phyloP scores from a whole-genome alignment of 306 rosid species.

The Carpinus fangiana region DNA sequence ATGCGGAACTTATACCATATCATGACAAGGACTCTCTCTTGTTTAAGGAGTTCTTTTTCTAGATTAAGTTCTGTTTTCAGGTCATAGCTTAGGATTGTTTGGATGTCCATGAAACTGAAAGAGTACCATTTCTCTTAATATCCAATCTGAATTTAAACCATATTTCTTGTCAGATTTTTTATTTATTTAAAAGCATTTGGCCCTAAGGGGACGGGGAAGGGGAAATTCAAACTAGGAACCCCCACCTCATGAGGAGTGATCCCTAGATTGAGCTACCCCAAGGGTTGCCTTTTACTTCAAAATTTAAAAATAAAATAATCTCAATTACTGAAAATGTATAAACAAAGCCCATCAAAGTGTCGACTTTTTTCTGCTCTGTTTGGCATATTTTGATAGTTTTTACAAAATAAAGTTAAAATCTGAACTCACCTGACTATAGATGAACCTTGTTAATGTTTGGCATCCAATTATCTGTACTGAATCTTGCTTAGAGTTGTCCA shows the following conservation, averaged over 20 bases:
- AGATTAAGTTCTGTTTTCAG: neutral
- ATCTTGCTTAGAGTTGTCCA: slow-evolving; percentile 76
- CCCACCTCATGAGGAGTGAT: too few relatives aligned
- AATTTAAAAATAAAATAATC: neutral
- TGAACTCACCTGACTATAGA: slow-evolving; percentile 71
- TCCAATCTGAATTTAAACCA: neutral
- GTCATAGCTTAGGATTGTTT: neutral
- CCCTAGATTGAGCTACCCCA: too few relatives aligned
- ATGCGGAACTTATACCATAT: neutral
- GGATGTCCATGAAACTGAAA: neutral
- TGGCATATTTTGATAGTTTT: slow-evolving; percentile 3
- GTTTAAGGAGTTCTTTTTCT: neutral
- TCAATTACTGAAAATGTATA: neutral
- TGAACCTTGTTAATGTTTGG: slow-evolving; percentile 78
- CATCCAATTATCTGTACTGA: slow-evolving; percentile 73
- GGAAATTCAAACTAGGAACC: too few relatives aligned
- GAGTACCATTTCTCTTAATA: neutral
- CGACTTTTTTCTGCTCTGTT: neutral
- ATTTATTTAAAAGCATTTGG: too few relatives aligned
- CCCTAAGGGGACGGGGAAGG: too few relatives aligned
- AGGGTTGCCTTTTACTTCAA: neutral
- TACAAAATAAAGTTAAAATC: slow-evolving; percentile 6
- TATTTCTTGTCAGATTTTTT: neutral
- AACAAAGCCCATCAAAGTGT: neutral
- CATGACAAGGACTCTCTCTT: neutral